Evolutionary conservation across 306 rosid species (phyloP).

Genomic region (Medicago lupulina): DNA sequence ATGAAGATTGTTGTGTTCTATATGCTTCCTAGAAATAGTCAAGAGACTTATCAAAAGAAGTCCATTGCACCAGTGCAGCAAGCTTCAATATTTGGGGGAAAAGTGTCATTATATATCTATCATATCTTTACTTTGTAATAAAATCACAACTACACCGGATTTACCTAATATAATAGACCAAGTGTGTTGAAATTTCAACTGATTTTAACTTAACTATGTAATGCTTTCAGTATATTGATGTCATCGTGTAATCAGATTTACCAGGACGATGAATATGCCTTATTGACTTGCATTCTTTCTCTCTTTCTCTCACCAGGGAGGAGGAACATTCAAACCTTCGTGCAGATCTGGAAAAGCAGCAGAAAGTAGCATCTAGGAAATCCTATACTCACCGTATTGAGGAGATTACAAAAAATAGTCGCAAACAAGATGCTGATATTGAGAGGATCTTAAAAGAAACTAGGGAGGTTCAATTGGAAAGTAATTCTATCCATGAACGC

Average conservation of each 20-base stretch:
- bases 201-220: conserved; percentile 7
- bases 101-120: not conserved
- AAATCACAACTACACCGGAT: not conserved
- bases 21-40: conserved; percentile 25
- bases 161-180: not conserved
- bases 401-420: conserved; percentile 83
- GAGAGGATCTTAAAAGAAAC: conserved; percentile 81
- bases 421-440: conserved; percentile 87
- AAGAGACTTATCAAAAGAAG: not conserved
- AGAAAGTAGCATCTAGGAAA: conserved; percentile 61
- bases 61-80: conserved; percentile 5
- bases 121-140: conserved; percentile 14
- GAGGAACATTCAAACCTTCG: conserved; percentile 50
- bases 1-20: conserved; percentile 17
- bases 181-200: not conserved
- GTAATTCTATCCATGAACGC: conserved; percentile 85
- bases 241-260: conserved; percentile 6
- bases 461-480: conserved; percentile 87
- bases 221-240: conserved; percentile 20
- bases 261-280: conserved; percentile 13
- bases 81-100: not conserved
- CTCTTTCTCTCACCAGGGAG: conserved; percentile 43
- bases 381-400: conserved; percentile 74
- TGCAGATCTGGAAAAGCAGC: conserved; percentile 51
- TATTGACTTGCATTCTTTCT: conserved; percentile 31